Evolutionary conservation across 108 stramenopile species (phyloP).

Genomic region (Cyclotella cryptica): DNA sequence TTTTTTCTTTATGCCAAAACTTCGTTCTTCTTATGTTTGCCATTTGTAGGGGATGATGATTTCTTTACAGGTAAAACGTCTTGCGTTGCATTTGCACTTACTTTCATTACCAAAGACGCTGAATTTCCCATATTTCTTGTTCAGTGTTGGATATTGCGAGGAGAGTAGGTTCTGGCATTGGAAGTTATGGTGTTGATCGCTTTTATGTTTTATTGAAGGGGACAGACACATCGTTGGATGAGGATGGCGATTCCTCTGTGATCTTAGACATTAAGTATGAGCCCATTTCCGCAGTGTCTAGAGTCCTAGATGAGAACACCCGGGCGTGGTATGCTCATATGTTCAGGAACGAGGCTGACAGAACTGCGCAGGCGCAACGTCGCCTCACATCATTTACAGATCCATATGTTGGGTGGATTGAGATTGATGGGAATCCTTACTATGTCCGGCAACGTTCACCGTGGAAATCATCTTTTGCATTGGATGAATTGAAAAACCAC

Average conservation of each 20-base stretch:
- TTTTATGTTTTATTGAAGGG: slow-evolving; percentile 70
- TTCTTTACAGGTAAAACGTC: slow-evolving; percentile 1
- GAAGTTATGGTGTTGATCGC: slow-evolving; percentile 69
- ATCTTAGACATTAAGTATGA: slow-evolving; percentile 74
- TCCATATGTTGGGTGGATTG: slow-evolving; percentile 64
- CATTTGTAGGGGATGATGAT: slow-evolving; percentile 16
- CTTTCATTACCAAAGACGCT: not conserved
- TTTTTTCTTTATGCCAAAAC: not conserved
- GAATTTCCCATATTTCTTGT: slow-evolving; percentile 40
- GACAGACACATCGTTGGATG: slow-evolving; percentile 45
- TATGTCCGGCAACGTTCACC: slow-evolving; percentile 67
- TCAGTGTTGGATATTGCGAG: slow-evolving; percentile 63
- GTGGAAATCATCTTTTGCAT: slow-evolving; percentile 58
- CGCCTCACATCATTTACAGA: slow-evolving; percentile 67
- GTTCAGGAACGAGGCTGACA: slow-evolving; percentile 62
- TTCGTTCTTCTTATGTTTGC: not conserved
- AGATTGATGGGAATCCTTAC: slow-evolving; percentile 51
- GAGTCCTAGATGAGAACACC: slow-evolving; percentile 36
- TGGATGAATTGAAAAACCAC: slow-evolving; percentile 36
- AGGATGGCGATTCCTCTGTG: slow-evolving; percentile 34
- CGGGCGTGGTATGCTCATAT: slow-evolving; percentile 61
- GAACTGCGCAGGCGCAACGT: slow-evolving; percentile 62
- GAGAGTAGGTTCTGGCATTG: slow-evolving; percentile 64
- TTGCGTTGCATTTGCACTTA: not conserved
- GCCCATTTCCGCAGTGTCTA: slow-evolving; percentile 51